phyloP scores from a whole-genome alignment of 139 green algal species.

The Chlamydomonas sp. region DNA sequence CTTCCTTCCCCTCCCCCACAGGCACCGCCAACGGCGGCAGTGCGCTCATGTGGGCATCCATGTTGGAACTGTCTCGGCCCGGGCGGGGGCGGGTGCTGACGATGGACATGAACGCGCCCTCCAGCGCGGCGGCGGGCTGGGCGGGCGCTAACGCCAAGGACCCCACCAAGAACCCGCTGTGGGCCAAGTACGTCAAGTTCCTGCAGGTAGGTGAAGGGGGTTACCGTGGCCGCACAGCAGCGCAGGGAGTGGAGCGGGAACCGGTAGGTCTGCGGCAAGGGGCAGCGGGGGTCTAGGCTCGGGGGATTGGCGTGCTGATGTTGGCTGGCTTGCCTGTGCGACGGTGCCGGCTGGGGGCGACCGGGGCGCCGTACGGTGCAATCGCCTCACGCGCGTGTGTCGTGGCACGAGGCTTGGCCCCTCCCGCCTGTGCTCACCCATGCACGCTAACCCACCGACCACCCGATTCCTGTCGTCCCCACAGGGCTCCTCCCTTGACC shows the following conservation, averaged over 20 bases:
- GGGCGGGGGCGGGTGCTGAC: conserved; percentile 36
- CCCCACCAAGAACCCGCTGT: conserved; percentile 49
- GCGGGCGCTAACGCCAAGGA: conserved; percentile 13
- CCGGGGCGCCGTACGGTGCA: too few species aligned
- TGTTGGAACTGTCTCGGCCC: conserved; percentile 45
- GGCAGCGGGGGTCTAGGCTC: not conserved
- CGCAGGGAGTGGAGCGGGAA: not conserved
- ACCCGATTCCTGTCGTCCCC: not conserved
- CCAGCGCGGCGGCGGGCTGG: not conserved
- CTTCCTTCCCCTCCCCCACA: not conserved
- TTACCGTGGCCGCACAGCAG: not conserved
- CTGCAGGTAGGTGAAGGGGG: conserved; percentile 29
- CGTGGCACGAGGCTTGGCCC: not conserved
- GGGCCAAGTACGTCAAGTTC: conserved; percentile 56
- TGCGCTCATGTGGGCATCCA: conserved; percentile 54
- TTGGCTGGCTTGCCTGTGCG: not conserved
- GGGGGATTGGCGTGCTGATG: not conserved
- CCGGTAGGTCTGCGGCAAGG: not conserved
- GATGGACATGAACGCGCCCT: conserved; percentile 29
- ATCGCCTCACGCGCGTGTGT: too few species aligned
- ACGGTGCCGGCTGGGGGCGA: not conserved
- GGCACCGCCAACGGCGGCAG: conserved; percentile 62
- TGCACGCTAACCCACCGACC: not conserved
- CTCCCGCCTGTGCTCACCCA: not conserved
- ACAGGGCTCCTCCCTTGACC: conserved; percentile 24